Conservation (phyloP, 352 stramenopile genomes). For the Phytopythium montanum region DNA sequence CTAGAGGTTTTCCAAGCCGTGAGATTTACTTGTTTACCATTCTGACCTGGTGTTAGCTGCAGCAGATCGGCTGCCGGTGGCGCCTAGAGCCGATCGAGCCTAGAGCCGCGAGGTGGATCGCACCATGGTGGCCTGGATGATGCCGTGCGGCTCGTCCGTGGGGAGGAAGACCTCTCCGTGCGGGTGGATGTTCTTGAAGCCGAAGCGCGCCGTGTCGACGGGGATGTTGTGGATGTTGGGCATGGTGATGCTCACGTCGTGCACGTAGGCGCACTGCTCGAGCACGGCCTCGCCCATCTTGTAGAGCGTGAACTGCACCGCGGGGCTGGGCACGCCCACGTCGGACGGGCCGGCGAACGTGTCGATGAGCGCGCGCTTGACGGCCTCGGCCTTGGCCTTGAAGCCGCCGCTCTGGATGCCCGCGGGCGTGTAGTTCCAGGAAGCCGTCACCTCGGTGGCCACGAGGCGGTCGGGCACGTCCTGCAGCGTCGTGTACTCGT, state of each 20-base stretch:
- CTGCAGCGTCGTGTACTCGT: slow-evolving; percentile 74
- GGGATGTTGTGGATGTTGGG: slow-evolving; percentile 90
- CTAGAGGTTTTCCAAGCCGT: neutral
- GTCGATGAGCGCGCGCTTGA: slow-evolving; percentile 72
- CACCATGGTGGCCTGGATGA: slow-evolving; percentile 83
- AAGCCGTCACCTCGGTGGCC: slow-evolving; percentile 65
- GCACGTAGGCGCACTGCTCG: slow-evolving; percentile 55
- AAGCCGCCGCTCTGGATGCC: slow-evolving; percentile 34
- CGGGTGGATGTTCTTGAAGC: slow-evolving; percentile 83
- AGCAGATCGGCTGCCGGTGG: neutral
- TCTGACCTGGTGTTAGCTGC: neutral
- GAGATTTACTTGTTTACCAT: neutral
- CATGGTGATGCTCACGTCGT: slow-evolving; percentile 76
- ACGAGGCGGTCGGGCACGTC: slow-evolving; percentile 78
- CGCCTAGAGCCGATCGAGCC: neutral
- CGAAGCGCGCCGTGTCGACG: slow-evolving; percentile 80
- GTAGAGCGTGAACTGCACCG: slow-evolving; percentile 83
- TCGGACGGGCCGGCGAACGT: slow-evolving; percentile 77
- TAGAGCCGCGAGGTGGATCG: slow-evolving; percentile 51
- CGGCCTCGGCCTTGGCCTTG: slow-evolving; percentile 34
- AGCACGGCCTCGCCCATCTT: slow-evolving; percentile 86
- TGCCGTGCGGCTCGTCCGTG: slow-evolving; percentile 84
- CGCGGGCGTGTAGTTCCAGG: slow-evolving; percentile 64
- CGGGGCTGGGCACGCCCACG: slow-evolving; percentile 65
- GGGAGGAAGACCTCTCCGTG: slow-evolving; percentile 87